Base-by-base conservation (phyloP, 805 yeast genomes). In the Spathaspora sp. region DNA sequence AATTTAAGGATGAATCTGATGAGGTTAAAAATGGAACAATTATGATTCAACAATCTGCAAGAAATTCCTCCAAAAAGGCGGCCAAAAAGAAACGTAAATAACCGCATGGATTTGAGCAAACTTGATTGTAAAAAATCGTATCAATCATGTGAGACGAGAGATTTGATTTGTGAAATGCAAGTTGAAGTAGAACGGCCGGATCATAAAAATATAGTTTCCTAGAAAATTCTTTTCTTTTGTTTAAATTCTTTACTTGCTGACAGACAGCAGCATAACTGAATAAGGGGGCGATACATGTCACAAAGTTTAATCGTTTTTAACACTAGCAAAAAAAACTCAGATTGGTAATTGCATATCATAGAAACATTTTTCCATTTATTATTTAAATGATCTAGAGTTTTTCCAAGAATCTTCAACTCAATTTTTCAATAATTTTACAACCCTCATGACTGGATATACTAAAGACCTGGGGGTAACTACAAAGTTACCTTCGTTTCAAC, bases 1-100 rank as follows among this genome's bases (percentile, higher is more conserved):
- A 86, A 67, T 79, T 89, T 60, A 81, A 83, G 59, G 80, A 82
- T 60, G 87, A 89, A 19, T 78, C 83, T 2, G 86, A 86, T 11
- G 93, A 86, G 35, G 85, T 86, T 14, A 81, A 73, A 57, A 85
- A 89, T 55, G 96, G 96, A 0, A 80, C 82, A 3, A 68, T 87
- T 0, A 70, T 86, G 0, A 70, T 86, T 32, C 68, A 66, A 51
- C 59, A 57, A 47, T 58, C 55, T 46, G 55, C 65, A 14, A 54
- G 52, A 32, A 35, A 55, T 16, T 42, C 50, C 16, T 19, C 48
- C 7, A 44, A 42, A 40, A 44, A 29, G 31, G 31, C 20, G 31
- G 31, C 20, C 12, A 61, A 57, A 49, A 59, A 55, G 44, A 64
- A 63, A 51, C 58, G 55, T 42, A 60, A 58, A 49, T 50, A 42